Conservation (phyloP, 2,329 filamentous ascomycete genomes). For the Fusarium longipes region DNA sequence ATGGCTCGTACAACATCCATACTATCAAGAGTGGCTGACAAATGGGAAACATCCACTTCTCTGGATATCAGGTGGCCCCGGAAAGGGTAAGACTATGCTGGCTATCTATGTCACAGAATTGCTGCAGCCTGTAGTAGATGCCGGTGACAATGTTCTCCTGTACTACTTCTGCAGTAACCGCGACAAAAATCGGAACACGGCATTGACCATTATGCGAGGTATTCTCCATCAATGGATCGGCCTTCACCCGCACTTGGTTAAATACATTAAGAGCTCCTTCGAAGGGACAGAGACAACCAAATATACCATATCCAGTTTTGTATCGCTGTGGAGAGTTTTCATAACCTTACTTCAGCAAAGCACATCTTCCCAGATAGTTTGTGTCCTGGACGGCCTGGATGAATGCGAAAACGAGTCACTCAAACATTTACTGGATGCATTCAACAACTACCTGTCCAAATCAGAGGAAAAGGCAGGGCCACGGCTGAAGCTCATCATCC, state of each 20-base stretch:
- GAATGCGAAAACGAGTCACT: constrained; percentile 2
- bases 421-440: not conserved
- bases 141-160: not conserved
- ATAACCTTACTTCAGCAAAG: not conserved
- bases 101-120: constrained; percentile 1
- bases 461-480: not conserved
- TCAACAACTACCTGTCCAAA: constrained; percentile 1
- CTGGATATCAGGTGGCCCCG: constrained; percentile 1
- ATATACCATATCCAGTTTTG: constrained; percentile 2
- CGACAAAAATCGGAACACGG: constrained; percentile 1
- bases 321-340: constrained; percentile 1
- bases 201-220: constrained; percentile 1
- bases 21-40: not conserved
- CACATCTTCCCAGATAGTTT: not conserved
- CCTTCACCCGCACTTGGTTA: not conserved
- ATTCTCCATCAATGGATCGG: constrained; percentile 2
- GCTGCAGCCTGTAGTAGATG: not conserved
- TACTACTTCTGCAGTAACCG: constrained; percentile 10
- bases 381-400: constrained; percentile 3
- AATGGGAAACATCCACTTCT: not conserved
- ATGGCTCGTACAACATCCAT: not conserved
- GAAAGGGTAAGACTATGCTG: constrained; percentile 5
- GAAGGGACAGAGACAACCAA: constrained; percentile 3
- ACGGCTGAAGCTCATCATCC: not conserved
- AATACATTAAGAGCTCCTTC: not conserved